Percentiles rank a stretch among this genome's conserved stretches.
Conservation (phyloP, 2,329 filamentous ascomycete genomes). For the Aspergillus ruber region DNA sequence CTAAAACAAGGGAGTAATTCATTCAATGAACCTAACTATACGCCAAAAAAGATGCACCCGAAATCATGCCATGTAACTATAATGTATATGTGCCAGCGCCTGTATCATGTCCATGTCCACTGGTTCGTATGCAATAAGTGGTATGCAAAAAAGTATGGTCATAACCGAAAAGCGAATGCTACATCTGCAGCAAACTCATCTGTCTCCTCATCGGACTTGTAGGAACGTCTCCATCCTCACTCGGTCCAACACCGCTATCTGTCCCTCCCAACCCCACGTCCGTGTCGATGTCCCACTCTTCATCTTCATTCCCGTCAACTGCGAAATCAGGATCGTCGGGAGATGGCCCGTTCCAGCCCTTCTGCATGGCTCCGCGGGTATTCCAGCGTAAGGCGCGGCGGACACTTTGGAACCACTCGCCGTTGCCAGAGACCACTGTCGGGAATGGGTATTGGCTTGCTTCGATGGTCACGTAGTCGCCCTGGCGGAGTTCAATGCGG, state of each 20-base stretch:
- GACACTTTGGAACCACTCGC: conserved; percentile 96
- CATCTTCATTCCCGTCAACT: conserved; percentile 42
- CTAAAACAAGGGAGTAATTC: no score
- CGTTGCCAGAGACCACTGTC: conserved; percentile 80
- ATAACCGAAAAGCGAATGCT: conserved; percentile 1
- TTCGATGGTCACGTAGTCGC: conserved; percentile 92
- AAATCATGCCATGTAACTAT: no score
- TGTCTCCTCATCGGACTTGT: conserved; percentile 65
- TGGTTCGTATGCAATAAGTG: neutral
- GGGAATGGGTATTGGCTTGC: conserved; percentile 96
- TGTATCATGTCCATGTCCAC: no score
- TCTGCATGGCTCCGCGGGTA: conserved; percentile 83
- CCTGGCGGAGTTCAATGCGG: conserved; percentile 83
- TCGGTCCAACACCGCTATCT: conserved; percentile 47
- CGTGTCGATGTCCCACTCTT: conserved; percentile 91
- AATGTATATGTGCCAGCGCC: no score
- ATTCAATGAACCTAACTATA: no score
- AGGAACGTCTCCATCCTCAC: conserved; percentile 57
- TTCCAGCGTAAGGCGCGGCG: conserved; percentile 93
- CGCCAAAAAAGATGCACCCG: no score
- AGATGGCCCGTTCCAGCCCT: conserved; percentile 60
- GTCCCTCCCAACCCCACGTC: conserved; percentile 47
- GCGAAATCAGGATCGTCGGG: conserved; percentile 20
- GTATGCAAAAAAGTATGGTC: no score
- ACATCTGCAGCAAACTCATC: conserved; percentile 66